phyloP scores from a whole-genome alignment of 257 asterid genomes.

The Verbena officinalis region DNA sequence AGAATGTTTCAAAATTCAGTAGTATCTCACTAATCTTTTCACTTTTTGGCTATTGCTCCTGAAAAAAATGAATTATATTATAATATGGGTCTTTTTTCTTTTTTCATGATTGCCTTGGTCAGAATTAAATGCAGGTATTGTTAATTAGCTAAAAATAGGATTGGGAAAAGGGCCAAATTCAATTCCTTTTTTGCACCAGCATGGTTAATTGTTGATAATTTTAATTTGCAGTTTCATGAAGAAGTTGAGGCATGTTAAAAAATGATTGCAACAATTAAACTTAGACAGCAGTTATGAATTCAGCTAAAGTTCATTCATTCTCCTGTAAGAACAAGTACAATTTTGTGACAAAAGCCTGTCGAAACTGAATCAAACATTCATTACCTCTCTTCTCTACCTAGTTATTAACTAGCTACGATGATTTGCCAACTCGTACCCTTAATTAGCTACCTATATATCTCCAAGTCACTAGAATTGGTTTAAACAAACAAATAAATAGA shows the following conservation, averaged over 20 bases:
- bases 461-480: too few species aligned
- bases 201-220: slow-evolving; percentile 6
- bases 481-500: too few species aligned
- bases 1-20: background rate
- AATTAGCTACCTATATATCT: too few species aligned
- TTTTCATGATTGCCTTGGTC: background rate
- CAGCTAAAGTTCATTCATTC: slow-evolving; percentile 26
- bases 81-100: background rate
- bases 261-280: slow-evolving; percentile 24
- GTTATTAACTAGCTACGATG: too few species aligned
- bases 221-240: slow-evolving; percentile 33
- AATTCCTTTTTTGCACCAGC: slow-evolving; percentile 29
- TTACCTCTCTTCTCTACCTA: too few species aligned
- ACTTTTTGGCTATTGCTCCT: background rate
- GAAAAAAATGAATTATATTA: background rate
- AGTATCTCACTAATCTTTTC: background rate
- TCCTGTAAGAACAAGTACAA: slow-evolving; percentile 8
- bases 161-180: background rate
- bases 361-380: background rate
- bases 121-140: background rate
- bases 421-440: too few species aligned
- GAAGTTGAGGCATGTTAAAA: slow-evolving; percentile 21
- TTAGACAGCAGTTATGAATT: slow-evolving; percentile 4
- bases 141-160: slow-evolving; percentile 27
- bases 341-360: slow-evolving; percentile 9